Percentiles rank a stretch among this genome's conserved stretches.
These are phyloP conservation scores for Scutellaria minor DNA, from an alignment of 257 asterid species.

Conservation along the genomic window DNA sequence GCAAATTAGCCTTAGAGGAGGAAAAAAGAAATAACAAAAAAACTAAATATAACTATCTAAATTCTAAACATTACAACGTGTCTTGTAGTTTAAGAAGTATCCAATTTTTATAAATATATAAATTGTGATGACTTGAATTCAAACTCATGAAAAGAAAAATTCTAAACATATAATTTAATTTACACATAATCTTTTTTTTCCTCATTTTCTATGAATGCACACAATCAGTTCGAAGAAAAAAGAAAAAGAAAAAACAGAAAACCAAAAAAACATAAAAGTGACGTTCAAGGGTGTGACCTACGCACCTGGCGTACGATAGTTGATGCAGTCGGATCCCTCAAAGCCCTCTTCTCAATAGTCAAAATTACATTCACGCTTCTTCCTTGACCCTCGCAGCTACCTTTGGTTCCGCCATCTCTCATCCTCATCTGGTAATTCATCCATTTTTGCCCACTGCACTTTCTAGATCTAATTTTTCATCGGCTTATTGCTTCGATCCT, in stretches of 20 bases:
- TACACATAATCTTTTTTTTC: too few species aligned
- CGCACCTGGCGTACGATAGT: constrained; percentile 34
- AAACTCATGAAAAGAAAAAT: too few species aligned
- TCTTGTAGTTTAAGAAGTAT: too few species aligned
- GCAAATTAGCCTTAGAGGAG: too few species aligned
- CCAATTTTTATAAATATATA: too few species aligned
- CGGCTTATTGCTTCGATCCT: constrained; percentile 21
- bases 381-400: constrained; percentile 12
- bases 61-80: too few species aligned
- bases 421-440: constrained; percentile 37
- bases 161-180: too few species aligned
- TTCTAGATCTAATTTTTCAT: constrained; percentile 28
- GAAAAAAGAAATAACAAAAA: too few species aligned
- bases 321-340: constrained; percentile 5
- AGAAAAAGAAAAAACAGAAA: neutral
- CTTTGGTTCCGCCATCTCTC: constrained; percentile 13
- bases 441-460: constrained; percentile 15
- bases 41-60: too few species aligned
- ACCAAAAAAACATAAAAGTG: neutral
- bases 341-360: constrained; percentile 19
- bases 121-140: too few species aligned
- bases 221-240: too few species aligned
- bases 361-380: constrained; percentile 21
- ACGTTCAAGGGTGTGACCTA: neutral
- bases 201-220: too few species aligned